Conservation (phyloP, 305 asterid species). For the Fraxinus nigra region DNA sequence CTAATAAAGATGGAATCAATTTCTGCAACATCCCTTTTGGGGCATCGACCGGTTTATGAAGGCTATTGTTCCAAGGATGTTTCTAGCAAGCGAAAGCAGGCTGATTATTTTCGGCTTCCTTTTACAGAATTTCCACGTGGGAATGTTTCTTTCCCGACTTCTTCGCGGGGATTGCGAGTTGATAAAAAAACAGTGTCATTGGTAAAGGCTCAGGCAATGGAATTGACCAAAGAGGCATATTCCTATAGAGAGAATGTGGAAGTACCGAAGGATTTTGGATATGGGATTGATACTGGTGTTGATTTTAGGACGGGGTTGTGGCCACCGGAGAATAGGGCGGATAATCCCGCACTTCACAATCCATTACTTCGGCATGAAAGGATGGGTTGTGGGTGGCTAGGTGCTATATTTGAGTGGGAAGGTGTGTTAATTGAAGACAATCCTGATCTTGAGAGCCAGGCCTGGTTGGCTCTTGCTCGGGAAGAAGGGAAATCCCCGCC, state of each 20-base stretch:
- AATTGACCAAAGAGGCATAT: slow-evolving; percentile 57
- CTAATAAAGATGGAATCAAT: slow-evolving; percentile 57
- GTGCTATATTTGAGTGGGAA: slow-evolving; percentile 94
- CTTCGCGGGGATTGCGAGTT: slow-evolving; percentile 19
- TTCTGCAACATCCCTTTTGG: slow-evolving; percentile 67
- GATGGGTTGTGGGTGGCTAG: slow-evolving; percentile 96
- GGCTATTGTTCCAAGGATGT: slow-evolving; percentile 36
- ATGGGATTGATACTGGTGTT: slow-evolving; percentile 47
- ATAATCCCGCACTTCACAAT: slow-evolving; percentile 69
- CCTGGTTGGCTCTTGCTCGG: slow-evolving; percentile 77
- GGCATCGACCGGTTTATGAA: slow-evolving; percentile 47
- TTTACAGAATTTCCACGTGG: slow-evolving; percentile 23
- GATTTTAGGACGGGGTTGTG: slow-evolving; percentile 56
- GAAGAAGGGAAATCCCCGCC: slow-evolving; percentile 90
- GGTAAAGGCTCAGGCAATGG: slow-evolving; percentile 69
- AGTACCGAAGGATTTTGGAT: slow-evolving; percentile 42
- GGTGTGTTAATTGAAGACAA: slow-evolving; percentile 83
- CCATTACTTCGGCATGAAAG: slow-evolving; percentile 89
- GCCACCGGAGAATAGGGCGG: slow-evolving; percentile 89
- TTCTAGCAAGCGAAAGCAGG: slow-evolving; percentile 31
- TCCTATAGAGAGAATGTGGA: slow-evolving; percentile 49
- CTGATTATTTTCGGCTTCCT: slow-evolving; percentile 34
- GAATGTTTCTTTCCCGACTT: slow-evolving; percentile 25
- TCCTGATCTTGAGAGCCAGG: slow-evolving; percentile 80
- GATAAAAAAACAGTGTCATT: slow-evolving; percentile 4